Conservation (phyloP, 345 rosid species). For the Raphanus sativus region DNA sequence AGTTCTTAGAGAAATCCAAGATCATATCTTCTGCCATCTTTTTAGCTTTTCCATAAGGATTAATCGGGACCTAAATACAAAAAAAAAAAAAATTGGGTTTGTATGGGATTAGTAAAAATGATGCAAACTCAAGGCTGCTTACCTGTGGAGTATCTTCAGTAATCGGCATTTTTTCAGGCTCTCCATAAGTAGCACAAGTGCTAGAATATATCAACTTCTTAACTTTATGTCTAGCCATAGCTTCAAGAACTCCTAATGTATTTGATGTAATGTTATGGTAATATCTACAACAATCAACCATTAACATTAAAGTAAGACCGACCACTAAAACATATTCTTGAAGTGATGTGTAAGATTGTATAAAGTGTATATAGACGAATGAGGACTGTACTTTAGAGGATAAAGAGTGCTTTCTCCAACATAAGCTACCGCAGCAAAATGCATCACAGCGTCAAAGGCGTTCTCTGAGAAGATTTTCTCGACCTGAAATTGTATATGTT, state of each 20-base stretch:
- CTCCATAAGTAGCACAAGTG: conserved; percentile 98
- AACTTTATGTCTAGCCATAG: conserved; percentile 84
- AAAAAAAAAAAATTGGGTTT: too few species aligned
- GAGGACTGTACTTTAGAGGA: conserved; percentile 72
- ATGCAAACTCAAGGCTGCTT: neutral
- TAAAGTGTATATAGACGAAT: neutral
- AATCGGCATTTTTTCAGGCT: conserved; percentile 96
- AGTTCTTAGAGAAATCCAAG: conserved; percentile 83
- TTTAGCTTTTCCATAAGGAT: conserved; percentile 98
- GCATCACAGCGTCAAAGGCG: conserved; percentile 97
- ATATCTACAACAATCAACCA: conserved; percentile 48
- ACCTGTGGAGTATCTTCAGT: conserved; percentile 94
- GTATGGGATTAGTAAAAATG: neutral
- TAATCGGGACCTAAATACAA: conserved; percentile 63
- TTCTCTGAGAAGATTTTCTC: conserved; percentile 83
- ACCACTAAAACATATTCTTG: too few species aligned
- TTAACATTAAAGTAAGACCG: too few species aligned
- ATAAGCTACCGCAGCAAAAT: conserved; percentile 99
- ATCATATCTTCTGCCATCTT: conserved; percentile 99
- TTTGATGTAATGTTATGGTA: conserved; percentile 97
- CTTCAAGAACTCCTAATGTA: conserved; percentile 82
- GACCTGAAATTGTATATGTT: conserved; percentile 48
- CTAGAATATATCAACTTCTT: conserved; percentile 88
- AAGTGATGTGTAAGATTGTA: neutral
- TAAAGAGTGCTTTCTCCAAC: conserved; percentile 97